A percentile compares a stretch with the other conserved stretches of the same genome.
These are phyloP conservation scores for Alisma plantagoaquatica DNA, from an alignment of 106 monocot species.

Conservation along the genomic window DNA sequence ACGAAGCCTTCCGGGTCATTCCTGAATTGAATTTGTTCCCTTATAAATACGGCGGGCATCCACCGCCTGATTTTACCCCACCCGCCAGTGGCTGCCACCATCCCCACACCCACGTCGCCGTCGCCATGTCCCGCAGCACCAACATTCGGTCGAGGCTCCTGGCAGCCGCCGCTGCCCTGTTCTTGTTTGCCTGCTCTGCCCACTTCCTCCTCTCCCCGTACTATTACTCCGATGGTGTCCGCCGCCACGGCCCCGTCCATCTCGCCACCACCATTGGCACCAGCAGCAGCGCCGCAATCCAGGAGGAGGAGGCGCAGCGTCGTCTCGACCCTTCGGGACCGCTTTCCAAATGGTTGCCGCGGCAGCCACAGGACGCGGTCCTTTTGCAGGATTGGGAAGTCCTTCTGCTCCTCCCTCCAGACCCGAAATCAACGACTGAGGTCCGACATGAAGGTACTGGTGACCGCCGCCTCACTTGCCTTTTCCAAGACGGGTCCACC, in stretches of 20 bases:
- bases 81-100: too few relatives aligned
- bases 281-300: background rate
- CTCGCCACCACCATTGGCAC: background rate
- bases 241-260: background rate
- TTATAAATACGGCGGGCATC: too few relatives aligned
- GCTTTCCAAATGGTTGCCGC: too few relatives aligned
- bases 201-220: background rate
- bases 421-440: too few relatives aligned
- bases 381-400: constrained; percentile 68
- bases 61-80: too few relatives aligned
- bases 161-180: background rate
- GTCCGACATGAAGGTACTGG: background rate
- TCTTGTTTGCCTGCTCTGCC: background rate
- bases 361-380: constrained; percentile 13
- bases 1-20: too few relatives aligned
- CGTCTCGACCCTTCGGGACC: background rate
- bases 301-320: background rate
- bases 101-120: too few relatives aligned
- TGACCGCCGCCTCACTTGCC: constrained; percentile 23
- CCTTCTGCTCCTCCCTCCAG: constrained; percentile 27
- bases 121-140: too few relatives aligned
- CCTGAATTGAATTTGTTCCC: too few relatives aligned
- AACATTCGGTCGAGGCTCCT: background rate
- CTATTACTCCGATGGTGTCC: background rate
- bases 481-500: constrained; percentile 29